Percentiles rank a stretch among this genome's conserved stretches.
phyloP scores from a whole-genome alignment of 2,329 filamentous ascomycete species.

The Diaporthe ampelina region DNA sequence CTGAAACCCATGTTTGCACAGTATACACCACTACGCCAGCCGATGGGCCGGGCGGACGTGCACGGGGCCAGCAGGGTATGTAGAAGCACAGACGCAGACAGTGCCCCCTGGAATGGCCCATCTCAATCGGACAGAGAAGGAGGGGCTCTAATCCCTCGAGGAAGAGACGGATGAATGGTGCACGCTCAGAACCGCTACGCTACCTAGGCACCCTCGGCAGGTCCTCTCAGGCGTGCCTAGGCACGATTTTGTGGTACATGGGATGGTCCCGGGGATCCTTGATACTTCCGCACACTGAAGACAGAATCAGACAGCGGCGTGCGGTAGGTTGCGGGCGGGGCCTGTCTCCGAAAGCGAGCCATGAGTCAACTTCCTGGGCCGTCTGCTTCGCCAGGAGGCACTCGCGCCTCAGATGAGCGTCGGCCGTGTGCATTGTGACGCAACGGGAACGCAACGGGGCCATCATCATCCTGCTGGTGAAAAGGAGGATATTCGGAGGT shows the following conservation, averaged over 20 bases:
- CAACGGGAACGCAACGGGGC: constrained; percentile 1
- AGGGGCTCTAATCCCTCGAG: neutral
- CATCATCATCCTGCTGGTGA: constrained; percentile 1
- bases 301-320: constrained; percentile 9
- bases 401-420: constrained; percentile 27
- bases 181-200: too few relatives aligned
- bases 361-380: constrained; percentile 29
- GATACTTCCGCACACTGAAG: neutral
- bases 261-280: neutral
- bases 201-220: neutral
- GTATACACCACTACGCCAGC: constrained; percentile 20
- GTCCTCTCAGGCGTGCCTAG: neutral
- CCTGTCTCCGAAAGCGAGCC: constrained; percentile 20
- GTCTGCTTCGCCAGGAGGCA: constrained; percentile 21
- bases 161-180: too few relatives aligned
- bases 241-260: neutral
- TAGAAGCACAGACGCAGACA: neutral
- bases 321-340: constrained; percentile 32
- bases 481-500: constrained; percentile 15
- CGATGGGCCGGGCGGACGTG: constrained; percentile 17
- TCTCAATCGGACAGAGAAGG: neutral
- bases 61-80: neutral
- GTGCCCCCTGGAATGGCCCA: neutral
- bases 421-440: constrained; percentile 25
- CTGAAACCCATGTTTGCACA: constrained; percentile 6